Conservation (phyloP, 108 stramenopile genomes). For the Nitzschia inconspicua region DNA sequence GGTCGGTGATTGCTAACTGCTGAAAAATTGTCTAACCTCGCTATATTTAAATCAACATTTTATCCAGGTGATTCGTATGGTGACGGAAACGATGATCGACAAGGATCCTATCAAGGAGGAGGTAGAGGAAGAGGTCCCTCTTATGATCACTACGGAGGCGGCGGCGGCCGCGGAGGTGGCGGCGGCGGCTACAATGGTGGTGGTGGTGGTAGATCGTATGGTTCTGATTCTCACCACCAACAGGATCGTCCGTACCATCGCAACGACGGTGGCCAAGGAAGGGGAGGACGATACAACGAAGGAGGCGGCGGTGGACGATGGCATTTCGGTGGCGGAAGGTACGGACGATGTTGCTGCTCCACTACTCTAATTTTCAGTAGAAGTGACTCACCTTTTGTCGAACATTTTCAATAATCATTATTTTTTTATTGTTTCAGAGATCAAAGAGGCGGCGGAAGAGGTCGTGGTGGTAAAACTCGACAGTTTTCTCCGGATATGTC, state of each 20-base stretch:
- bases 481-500: conserved; percentile 42
- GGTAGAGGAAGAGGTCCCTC: conserved; percentile 6
- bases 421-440: too few relatives aligned
- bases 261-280: conserved; percentile 2
- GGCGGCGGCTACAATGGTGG: conserved; percentile 6
- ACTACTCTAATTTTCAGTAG: too few relatives aligned
- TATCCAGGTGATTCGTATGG: background rate
- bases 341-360: conserved; percentile 14
- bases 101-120: conserved; percentile 5
- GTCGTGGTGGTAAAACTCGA: conserved; percentile 24
- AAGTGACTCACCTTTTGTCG: too few relatives aligned
- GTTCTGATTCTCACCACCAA: background rate
- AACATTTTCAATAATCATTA: too few relatives aligned
- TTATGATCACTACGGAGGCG: background rate
- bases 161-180: conserved; percentile 20
- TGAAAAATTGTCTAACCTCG: background rate
- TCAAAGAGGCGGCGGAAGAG: conserved; percentile 18
- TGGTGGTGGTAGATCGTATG: too few relatives aligned
- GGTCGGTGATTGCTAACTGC: background rate
- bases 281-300: too few relatives aligned
- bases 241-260: too few relatives aligned
- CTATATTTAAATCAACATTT: background rate
- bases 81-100: background rate
- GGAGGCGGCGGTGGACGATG: conserved; percentile 17
- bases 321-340: conserved; percentile 7